Base-by-base conservation (phyloP, 2,329 filamentous ascomycete species). In the Aspergillus pseudoglaucus region DNA sequence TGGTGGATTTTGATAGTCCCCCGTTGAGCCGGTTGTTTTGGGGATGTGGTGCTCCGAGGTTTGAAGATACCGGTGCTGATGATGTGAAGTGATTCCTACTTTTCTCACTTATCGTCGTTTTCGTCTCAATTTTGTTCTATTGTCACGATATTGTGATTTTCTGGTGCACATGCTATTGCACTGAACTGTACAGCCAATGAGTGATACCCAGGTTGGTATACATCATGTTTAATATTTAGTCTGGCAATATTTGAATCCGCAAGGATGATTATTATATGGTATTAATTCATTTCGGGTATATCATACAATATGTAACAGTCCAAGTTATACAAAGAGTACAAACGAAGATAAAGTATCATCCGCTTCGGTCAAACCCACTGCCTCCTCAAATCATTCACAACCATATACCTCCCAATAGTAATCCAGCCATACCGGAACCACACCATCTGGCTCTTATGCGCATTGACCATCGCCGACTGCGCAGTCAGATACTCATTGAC, bases 341-440 rank as follows among this genome's bases (percentile, higher is more conserved):
- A 37, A 6, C 14, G 33, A n/a, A 30, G 41, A 30, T 23, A 17
- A n/a, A 30, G 27, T 23, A 15, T 32, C 25, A n/a, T 22, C 10
- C 20, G 15, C 6, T 17, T 3, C 2, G 15, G 2, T 55, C 57
- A 64, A 45, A 75, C 58, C 57, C 76, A 78, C 66, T 81, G 81
- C 60, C 76, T 75, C 62, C 75, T 79, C 69, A 98, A 65, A 66
- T 97, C 90, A 69, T 98, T 98, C 27, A 97, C 80, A 48, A 90
- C 80, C 93, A 98, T 97, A 71, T 97, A 98, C 51, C 93, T 78
- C 61, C 90, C 93, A 48, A 95, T 66, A 0, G 81, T 78, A 63
- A 98, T 95, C 90, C 90, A 98, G 2, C 90, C 88, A 80, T 90
- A 97, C 6, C 93, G 82, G 65, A 97, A 98, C 93, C 93, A 98